A percentile compares a stretch with the other conserved stretches of the same genome.
These are phyloP conservation scores for Metschnikowia kofuensis DNA, from an alignment of 805 yeast genomes.

Conservation along the genomic window DNA sequence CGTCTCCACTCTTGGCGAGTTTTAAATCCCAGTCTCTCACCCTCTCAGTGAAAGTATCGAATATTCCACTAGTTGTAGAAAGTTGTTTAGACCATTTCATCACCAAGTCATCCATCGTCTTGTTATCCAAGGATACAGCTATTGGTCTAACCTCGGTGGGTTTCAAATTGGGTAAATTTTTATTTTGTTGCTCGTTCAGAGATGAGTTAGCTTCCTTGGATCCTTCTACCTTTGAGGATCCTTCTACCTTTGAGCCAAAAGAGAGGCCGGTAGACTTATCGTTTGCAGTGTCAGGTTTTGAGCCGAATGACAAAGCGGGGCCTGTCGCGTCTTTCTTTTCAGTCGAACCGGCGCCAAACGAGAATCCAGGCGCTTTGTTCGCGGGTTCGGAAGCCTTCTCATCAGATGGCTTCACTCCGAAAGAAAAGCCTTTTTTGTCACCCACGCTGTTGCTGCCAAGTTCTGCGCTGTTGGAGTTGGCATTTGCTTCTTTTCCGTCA, in stretches of 20 bases:
- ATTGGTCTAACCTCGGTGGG: constrained; percentile 60
- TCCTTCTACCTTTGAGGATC: constrained; percentile 18
- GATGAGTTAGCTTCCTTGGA: constrained; percentile 1
- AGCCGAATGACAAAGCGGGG: constrained; percentile 18
- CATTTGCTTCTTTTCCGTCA: constrained; percentile 6
- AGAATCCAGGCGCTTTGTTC: constrained; percentile 11
- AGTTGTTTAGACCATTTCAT: constrained; percentile 91
- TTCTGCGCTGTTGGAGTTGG: neutral
- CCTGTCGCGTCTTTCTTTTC: constrained; percentile 17
- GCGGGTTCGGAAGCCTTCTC: constrained; percentile 14
- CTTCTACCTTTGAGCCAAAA: constrained; percentile 22
- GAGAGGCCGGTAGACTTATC: constrained; percentile 14
- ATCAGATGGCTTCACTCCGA: constrained; percentile 8
- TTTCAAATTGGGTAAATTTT: constrained; percentile 33
- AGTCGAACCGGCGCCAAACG: constrained; percentile 23
- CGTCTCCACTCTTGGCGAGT: constrained; percentile 81
- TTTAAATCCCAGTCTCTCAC: constrained; percentile 84
- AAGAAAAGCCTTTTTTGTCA: constrained; percentile 11
- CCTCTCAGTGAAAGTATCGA: constrained; percentile 69
- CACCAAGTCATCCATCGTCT: constrained; percentile 88
- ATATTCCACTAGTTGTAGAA: constrained; percentile 67
- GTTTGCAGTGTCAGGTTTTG: constrained; percentile 18
- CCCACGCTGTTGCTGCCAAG: neutral
- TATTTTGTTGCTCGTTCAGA: constrained; percentile 14
- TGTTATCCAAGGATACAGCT: constrained; percentile 79